Conservation (phyloP, 441 rosid genomes). For the Adansonia gregorii region DNA sequence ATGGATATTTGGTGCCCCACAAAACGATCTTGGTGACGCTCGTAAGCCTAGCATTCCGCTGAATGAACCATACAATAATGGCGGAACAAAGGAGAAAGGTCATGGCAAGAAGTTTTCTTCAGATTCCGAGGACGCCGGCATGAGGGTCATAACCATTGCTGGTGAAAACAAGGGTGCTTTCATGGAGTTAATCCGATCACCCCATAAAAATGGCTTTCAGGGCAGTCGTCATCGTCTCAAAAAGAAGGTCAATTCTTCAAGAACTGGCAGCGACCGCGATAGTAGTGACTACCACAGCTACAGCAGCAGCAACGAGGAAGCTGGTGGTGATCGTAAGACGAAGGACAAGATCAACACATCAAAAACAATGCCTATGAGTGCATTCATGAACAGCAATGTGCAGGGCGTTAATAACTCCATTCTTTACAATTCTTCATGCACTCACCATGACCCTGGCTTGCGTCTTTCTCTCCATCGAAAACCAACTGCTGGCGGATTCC, state of each 20-base stretch:
- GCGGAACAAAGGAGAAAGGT: conserved; percentile 29
- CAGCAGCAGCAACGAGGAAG: conserved; percentile 50
- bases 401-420: conserved; percentile 80
- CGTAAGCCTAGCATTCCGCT: conserved; percentile 25
- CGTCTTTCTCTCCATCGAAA: conserved; percentile 55
- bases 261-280: conserved; percentile 35
- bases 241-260: conserved; percentile 27
- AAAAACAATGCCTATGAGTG: conserved; percentile 39
- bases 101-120: conserved; percentile 39
- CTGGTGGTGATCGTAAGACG: conserved; percentile 27
- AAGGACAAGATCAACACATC: conserved; percentile 37
- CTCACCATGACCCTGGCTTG: conserved; percentile 75
- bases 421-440: conserved; percentile 53
- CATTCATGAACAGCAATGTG: conserved; percentile 72
- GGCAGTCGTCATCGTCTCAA: conserved; percentile 39
- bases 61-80: conserved; percentile 16
- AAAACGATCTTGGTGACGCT: conserved; percentile 22
- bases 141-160: conserved; percentile 65
- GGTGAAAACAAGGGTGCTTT: conserved; percentile 85
- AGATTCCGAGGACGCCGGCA: conserved; percentile 45
- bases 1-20: conserved; percentile 8
- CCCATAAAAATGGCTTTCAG: conserved; percentile 34
- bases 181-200: conserved; percentile 68
- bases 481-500: conserved; percentile 43
- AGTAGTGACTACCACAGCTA: conserved; percentile 35